phyloP scores from a whole-genome alignment of 805 yeast species.

The Candida boleticola region DNA sequence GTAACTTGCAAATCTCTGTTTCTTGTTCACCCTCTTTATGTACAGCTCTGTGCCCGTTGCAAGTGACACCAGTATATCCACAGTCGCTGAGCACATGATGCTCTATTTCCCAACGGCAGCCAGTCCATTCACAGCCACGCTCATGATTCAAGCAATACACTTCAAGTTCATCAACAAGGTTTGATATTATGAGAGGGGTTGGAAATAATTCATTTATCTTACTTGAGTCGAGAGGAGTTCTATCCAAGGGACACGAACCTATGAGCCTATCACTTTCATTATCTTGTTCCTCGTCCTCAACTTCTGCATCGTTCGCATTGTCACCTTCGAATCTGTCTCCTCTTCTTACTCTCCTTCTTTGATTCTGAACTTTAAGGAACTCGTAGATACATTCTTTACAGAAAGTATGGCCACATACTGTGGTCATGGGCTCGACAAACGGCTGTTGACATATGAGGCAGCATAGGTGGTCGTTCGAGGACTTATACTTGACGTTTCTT shows the following conservation, averaged over 20 bases:
- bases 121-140: conserved; percentile 58
- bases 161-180: conserved; percentile 57
- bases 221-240: conserved; percentile 43
- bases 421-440: conserved; percentile 57
- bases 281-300: background rate
- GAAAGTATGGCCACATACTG: conserved; percentile 68
- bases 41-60: conserved; percentile 22
- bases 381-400: conserved; percentile 55
- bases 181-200: conserved; percentile 58
- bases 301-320: background rate
- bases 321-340: no score
- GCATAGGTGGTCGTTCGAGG: conserved; percentile 31
- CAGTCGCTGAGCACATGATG: conserved; percentile 44
- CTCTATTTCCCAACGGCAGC: conserved; percentile 57
- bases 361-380: conserved; percentile 38
- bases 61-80: conserved; percentile 34
- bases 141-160: conserved; percentile 52
- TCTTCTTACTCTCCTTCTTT: conserved; percentile 9
- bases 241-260: conserved; percentile 58
- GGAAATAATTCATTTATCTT: conserved; percentile 33
- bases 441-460: conserved; percentile 73
- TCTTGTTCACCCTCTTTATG: background rate
- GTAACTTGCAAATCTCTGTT: conserved; percentile 5
- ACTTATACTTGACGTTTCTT: conserved; percentile 27
- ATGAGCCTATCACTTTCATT: conserved; percentile 8